Base-by-base conservation (phyloP, 495 filamentous ascomycete genomes). In the Lophiotrema nucula region DNA sequence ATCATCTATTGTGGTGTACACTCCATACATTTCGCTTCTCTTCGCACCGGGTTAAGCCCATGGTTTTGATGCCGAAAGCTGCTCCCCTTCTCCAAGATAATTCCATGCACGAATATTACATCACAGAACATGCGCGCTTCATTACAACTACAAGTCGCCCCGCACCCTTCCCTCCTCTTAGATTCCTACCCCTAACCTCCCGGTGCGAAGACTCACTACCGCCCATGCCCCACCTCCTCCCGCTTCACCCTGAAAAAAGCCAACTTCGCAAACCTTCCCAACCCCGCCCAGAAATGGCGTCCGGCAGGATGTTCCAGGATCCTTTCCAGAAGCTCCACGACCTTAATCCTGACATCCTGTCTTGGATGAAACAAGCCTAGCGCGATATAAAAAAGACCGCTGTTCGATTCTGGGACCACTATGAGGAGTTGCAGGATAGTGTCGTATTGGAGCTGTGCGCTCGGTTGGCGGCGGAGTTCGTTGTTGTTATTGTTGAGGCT, bases 361-460 rank as follows among this genome's bases (percentile, higher is more conserved):
- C 89, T 80, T 33, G 89, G 89, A 75, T 99, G 93, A 69, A 97
- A 96, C n/a, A 99, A 78, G 2, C 93, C 93, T 54, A 97, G 81
- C 35, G 85, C 86, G 27, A 99, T 72, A 62, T 96, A 96, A 73
- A 97, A 97, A 19, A 99, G 78, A 0, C 93, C 93, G 0, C 87
- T 88, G 60, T 92, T 88, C 41, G 82, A 88, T 75, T 95, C 90
- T 6, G 91, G 90, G 2, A 91, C 84, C 23, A 92, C 87, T 15
- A 82, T 86, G 22, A 97, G 77, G n/a, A 96, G 77, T 64, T 96
- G 86, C 67, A 88, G 90, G 53, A 96, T 90, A 51, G 90, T 89
- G 60, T 89, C 88, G 71, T 96, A 95, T 31, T 62, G 61, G n/a
- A 62, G 27, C 37, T 66, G 52, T n/a, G 43, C 41, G 16, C 45